Evolutionary conservation across 2,329 filamentous ascomycete genomes (phyloP).

Genomic region (Zasmidium cellare): DNA sequence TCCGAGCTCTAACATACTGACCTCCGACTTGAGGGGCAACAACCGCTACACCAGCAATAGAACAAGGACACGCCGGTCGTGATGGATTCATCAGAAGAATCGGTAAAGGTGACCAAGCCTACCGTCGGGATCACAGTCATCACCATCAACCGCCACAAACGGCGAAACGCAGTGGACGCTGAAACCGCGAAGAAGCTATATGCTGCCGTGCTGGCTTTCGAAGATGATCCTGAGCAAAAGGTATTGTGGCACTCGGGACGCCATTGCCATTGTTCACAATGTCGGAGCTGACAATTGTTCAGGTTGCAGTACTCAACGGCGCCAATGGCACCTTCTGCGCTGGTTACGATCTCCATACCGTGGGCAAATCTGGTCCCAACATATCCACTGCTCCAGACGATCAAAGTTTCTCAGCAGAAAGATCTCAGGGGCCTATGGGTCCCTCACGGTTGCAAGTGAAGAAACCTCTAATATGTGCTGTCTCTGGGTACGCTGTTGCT

Average conservation of each 20-base stretch:
- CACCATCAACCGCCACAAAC: slow-evolving; percentile 52
- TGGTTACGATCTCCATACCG: slow-evolving; percentile 53
- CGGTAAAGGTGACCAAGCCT: slow-evolving; percentile 25
- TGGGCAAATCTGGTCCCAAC: slow-evolving; percentile 32
- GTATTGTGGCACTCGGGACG: too few species aligned
- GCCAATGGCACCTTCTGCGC: slow-evolving; percentile 53
- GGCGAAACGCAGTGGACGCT: slow-evolving; percentile 55
- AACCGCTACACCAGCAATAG: too few species aligned
- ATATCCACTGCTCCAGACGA: neutral
- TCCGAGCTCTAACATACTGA: too few species aligned
- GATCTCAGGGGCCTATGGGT: slow-evolving; percentile 49
- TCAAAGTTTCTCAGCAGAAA: neutral
- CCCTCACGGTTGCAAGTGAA: slow-evolving; percentile 51
- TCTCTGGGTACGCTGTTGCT: slow-evolving; percentile 56
- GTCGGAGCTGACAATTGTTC: neutral
- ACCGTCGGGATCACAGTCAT: slow-evolving; percentile 54
- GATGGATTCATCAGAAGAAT: slow-evolving; percentile 4
- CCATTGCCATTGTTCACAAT: too few species aligned
- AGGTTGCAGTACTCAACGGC: slow-evolving; percentile 45
- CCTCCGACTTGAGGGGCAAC: too few species aligned
- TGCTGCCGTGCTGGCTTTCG: slow-evolving; percentile 51
- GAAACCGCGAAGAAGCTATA: slow-evolving; percentile 51
- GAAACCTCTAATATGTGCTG: slow-evolving; percentile 55
- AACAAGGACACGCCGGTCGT: too few species aligned
- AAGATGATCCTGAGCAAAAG: slow-evolving; percentile 52